Percentiles rank a stretch among this genome's conserved stretches.
These are phyloP conservation scores for Delitschia confertaspora DNA, from an alignment of 495 filamentous ascomycete species.

Conservation along the genomic window DNA sequence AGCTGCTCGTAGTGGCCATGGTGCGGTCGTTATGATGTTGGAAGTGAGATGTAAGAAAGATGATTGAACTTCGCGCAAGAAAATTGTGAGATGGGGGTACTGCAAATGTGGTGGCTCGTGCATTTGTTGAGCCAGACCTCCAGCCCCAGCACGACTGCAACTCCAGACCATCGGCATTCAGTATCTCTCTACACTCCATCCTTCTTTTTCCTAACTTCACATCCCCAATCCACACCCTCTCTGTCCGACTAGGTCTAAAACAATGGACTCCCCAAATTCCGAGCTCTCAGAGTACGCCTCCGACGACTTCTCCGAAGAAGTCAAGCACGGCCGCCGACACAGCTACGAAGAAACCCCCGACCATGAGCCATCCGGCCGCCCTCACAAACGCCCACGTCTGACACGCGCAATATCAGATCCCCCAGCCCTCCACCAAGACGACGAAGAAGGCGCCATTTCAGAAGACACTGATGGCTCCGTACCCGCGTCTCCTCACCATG, in stretches of 20 bases:
- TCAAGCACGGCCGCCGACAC: constrained; percentile 26
- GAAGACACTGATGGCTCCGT: constrained; percentile 81
- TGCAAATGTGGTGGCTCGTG: constrained; percentile 11
- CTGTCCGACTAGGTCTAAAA: neutral
- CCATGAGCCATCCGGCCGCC: constrained; percentile 27
- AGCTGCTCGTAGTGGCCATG: neutral
- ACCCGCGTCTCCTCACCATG: constrained; percentile 54
- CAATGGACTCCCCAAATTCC: constrained; percentile 28
- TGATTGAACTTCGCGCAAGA: no score
- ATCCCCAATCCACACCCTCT: neutral
- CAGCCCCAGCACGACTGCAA: neutral
- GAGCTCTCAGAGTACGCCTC: constrained; percentile 28
- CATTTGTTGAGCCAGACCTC: neutral
- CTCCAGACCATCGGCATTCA: neutral
- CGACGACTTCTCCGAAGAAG: constrained; percentile 29
- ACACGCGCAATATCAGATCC: constrained; percentile 20
- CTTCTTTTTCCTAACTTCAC: neutral
- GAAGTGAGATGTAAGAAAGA: neutral
- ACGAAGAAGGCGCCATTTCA: constrained; percentile 52
- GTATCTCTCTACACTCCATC: neutral
- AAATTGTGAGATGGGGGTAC: constrained; percentile 5
- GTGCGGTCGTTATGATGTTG: neutral
- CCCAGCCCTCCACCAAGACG: constrained; percentile 19
- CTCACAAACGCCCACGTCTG: constrained; percentile 34
- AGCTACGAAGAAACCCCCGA: constrained; percentile 24